Percentiles rank a stretch among this genome's conserved stretches.
Evolutionary conservation across 345 rosid species (phyloP).

Genomic region (Fremontodendron californicum): DNA sequence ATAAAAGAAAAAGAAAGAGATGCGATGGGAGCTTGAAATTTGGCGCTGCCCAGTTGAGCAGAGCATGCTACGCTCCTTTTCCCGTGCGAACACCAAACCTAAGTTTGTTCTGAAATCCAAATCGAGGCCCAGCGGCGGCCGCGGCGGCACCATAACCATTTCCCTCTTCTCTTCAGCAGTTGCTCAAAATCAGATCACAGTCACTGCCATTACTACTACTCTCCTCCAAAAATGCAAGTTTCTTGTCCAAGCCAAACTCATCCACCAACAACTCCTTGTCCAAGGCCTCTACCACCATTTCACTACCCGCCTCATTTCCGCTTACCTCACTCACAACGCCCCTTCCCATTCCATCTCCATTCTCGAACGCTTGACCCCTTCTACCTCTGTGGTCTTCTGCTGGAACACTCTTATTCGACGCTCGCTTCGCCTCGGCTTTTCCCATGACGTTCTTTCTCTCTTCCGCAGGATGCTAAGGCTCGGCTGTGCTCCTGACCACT

Average conservation of each 20-base stretch:
- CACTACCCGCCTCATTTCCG: conserved; percentile 54
- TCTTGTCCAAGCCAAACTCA: conserved; percentile 42
- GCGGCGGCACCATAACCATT: not conserved
- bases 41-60: not conserved
- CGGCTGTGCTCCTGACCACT: conserved; percentile 67
- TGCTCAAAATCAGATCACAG: not conserved
- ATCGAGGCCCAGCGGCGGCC: not conserved
- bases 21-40: not conserved
- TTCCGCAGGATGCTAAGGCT: conserved; percentile 45
- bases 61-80: conserved; percentile 9
- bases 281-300: conserved; percentile 37
- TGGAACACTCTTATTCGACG: conserved; percentile 70
- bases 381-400: conserved; percentile 48
- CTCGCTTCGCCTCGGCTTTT: conserved; percentile 34
- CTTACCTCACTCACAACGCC: conserved; percentile 53
- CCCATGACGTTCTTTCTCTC: conserved; percentile 31
- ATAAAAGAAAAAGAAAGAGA: no score
- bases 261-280: conserved; percentile 62
- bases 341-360: conserved; percentile 48
- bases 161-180: not conserved
- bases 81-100: not conserved
- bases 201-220: not conserved
- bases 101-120: not conserved
- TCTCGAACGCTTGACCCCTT: conserved; percentile 47
- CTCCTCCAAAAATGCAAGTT: conserved; percentile 59